Evolutionary conservation across 495 filamentous ascomycete genomes (phyloP).

Genomic region (Daldinia grandis): DNA sequence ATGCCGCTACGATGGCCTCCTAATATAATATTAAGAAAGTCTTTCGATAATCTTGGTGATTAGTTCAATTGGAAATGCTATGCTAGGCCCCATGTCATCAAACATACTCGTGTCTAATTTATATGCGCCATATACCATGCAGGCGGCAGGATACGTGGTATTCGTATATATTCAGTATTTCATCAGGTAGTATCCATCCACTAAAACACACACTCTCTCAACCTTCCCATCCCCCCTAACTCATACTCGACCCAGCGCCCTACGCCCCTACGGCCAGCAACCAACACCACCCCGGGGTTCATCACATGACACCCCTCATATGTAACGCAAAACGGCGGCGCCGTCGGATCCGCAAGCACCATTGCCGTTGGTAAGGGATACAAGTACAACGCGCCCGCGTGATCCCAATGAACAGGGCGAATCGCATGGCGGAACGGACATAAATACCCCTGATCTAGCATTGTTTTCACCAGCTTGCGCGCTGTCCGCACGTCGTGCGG

Average conservation of each 20-base stretch:
- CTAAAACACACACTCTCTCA: constrained; percentile 58
- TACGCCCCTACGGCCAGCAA: constrained; percentile 65
- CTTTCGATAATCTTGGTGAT: not conserved
- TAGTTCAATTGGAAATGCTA: constrained; percentile 17
- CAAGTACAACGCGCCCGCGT: constrained; percentile 71
- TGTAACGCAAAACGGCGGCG: constrained; percentile 80
- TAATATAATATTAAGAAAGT: constrained; percentile 27
- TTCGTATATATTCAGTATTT: not conserved
- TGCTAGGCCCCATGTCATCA: constrained; percentile 14
- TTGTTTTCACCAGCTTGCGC: constrained; percentile 86
- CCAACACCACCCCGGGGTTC: constrained; percentile 84
- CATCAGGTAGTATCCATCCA: not conserved
- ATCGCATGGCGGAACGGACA: constrained; percentile 80
- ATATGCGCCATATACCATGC: not conserved
- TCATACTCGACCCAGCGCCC: constrained; percentile 90
- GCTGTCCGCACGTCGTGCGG: constrained; percentile 66
- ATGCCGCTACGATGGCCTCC: constrained; percentile 13
- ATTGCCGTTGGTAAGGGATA: constrained; percentile 89
- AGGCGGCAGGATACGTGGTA: not conserved
- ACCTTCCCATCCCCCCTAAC: constrained; percentile 59
- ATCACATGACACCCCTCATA: constrained; percentile 97
- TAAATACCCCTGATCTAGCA: constrained; percentile 91
- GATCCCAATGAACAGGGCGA: constrained; percentile 90
- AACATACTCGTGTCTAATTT: constrained; percentile 6
- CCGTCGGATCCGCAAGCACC: constrained; percentile 81